Base-by-base conservation (phyloP, 352 stramenopile genomes). In the Phytopythium chamaehyphon region DNA sequence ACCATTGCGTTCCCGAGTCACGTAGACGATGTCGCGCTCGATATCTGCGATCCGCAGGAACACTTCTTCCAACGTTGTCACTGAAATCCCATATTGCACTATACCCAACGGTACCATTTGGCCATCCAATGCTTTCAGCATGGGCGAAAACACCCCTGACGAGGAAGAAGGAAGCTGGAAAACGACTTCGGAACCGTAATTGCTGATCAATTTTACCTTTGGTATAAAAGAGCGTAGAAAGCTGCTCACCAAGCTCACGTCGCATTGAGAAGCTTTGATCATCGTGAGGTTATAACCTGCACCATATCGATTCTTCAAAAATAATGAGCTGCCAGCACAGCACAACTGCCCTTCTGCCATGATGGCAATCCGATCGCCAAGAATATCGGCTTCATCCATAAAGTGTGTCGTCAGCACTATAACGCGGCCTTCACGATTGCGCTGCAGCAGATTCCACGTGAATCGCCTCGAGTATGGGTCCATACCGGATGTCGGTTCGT, bases 21-120 rank as follows among this genome's bases (percentile, higher is more conserved):
- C 35, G 15, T 39, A 44, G 44, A 63, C 61, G 33, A 72, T 65
- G 38, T 86, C 71, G 16, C 69, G 73, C 37, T 82, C 71, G 16
- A 58, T 33, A 33, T 33, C 55, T 2, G 77, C 74, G 51, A 88
- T 88, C 12, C 69, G 68, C 49, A 99, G 63, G 65, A 99, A 99
- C 0, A 99, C 96, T 76, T 99, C 97, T 62, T 99, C 97, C 6
- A 99, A 71, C 0, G 97, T 99, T n/a, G 97, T 99, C 40, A 99
- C 95, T 16, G 89, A 96, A 23, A 99, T 83, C 33, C 96, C 97
- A 68, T 99, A 99, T 36, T 88, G 80, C 7, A 73, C 57, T 50
- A 99, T 80, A 6, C 61, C 58, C 16, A 96, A 51, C 8, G 59
- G 48, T 2, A 59, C 51, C 48, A 83, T 58, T 33, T 73, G 42